Conservation (phyloP, 345 rosid species). For the Eucalyptus caleyi region DNA sequence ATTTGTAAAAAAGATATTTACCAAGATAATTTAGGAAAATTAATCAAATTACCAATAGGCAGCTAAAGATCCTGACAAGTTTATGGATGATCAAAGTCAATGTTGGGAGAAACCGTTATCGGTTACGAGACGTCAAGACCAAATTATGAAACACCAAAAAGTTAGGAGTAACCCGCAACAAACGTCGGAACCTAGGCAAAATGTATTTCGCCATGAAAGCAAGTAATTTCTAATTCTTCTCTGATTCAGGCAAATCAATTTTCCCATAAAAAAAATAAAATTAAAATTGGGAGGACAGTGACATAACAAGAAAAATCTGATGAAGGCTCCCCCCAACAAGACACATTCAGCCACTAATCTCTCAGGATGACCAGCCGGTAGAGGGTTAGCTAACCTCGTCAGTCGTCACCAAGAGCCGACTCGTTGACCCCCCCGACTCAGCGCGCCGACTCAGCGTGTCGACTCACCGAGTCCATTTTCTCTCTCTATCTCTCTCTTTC, state of each 20-base stretch:
- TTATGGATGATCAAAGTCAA: too few species aligned
- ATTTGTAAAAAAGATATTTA: too few species aligned
- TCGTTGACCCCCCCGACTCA: not conserved
- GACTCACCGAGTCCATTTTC: not conserved
- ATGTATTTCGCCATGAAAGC: not conserved
- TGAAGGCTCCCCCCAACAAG: not conserved
- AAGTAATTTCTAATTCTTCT: not conserved
- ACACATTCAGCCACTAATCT: not conserved
- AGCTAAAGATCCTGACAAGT: too few species aligned
- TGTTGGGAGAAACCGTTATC: accelerated
- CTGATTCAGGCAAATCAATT: not conserved
- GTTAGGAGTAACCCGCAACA: accelerated
- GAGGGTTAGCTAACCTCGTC: not conserved
- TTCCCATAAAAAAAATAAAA: not conserved
- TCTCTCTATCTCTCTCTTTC: not conserved
- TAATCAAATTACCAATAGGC: too few species aligned
- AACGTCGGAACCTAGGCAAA: accelerated
- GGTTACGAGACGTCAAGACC: not conserved
- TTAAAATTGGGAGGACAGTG: not conserved
- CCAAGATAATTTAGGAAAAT: too few species aligned
- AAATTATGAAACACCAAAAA: not conserved
- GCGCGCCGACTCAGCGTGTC: not conserved
- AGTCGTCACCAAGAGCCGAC: not conserved
- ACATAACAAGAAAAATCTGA: not conserved
- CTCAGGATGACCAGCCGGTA: not conserved